A percentile compares a stretch with the other conserved stretches of the same genome.
Conservation (phyloP, 2,329 filamentous ascomycete genomes). For the Fusarium pininemorale region DNA sequence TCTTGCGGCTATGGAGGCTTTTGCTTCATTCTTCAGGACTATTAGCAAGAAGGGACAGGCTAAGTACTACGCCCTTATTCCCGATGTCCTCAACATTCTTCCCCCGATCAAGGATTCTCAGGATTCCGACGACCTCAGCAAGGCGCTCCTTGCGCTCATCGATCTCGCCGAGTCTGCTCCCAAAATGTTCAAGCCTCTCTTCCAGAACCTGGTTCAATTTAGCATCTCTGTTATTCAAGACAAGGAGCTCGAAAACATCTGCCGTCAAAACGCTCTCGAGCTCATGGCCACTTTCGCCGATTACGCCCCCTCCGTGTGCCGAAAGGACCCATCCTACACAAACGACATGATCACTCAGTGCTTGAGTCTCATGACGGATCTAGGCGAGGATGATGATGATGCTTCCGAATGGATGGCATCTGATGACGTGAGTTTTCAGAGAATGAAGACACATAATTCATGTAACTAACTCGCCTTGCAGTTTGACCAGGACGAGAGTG, state of each 20-base stretch:
- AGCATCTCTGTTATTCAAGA: constrained; percentile 94
- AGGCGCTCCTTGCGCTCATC: constrained; percentile 89
- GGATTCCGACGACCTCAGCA: constrained; percentile 90
- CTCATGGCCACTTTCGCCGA: constrained; percentile 98
- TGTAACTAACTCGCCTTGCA: constrained; percentile 44
- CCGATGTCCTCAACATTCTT: constrained; percentile 92
- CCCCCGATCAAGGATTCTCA: constrained; percentile 91
- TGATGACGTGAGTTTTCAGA: constrained; percentile 76
- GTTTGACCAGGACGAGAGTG: constrained; percentile 95
- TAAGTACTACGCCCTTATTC: constrained; percentile 88
- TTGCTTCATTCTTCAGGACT: constrained; percentile 93
- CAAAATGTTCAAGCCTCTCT: constrained; percentile 97
- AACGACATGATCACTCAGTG: constrained; percentile 99
- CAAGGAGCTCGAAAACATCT: constrained; percentile 90
- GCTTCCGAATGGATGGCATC: constrained; percentile 91
- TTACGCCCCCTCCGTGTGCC: constrained; percentile 92
- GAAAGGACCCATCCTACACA: constrained; percentile 91
- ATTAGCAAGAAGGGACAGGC: constrained; percentile 86
- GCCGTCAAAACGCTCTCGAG: constrained; percentile 93
- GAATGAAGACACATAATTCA: not conserved
- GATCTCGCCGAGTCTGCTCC: constrained; percentile 93
- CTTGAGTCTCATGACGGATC: constrained; percentile 96
- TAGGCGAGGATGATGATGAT: constrained; percentile 93
- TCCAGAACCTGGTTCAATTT: constrained; percentile 91
- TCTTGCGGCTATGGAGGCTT: constrained; percentile 94